These are phyloP conservation scores for Chamaecrista fasciculata DNA, from an alignment of 306 rosid genomes.

Conservation along the genomic window DNA sequence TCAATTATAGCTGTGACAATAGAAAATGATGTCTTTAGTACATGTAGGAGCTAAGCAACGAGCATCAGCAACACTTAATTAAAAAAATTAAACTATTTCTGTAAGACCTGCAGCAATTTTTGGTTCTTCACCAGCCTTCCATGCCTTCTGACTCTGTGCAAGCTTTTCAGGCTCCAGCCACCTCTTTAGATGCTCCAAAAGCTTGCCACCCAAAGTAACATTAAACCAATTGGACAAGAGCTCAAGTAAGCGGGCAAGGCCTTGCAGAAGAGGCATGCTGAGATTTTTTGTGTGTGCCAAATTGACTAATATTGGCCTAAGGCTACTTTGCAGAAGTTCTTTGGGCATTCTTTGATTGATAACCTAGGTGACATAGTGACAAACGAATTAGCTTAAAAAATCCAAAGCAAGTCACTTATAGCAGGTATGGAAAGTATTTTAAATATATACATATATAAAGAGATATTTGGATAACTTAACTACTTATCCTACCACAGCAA, in stretches of 20 bases:
- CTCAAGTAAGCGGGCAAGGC: constrained; percentile 96
- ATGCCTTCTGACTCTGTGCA: constrained; percentile 88
- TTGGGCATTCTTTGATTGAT: constrained; percentile 97
- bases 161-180: constrained; percentile 99
- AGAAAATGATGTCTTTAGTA: constrained; percentile 27
- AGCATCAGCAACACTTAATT: constrained; percentile 26
- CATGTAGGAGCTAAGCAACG: constrained; percentile 17
- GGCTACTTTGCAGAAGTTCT: constrained; percentile 96
- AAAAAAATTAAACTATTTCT: constrained; percentile 29
- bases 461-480: neutral
- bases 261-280: constrained; percentile 98
- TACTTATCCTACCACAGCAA: constrained; percentile 18
- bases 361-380: constrained; percentile 54
- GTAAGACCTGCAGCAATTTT: constrained; percentile 93
- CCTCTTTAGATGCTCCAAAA: constrained; percentile 93
- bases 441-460: no score
- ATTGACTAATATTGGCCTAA: constrained; percentile 94
- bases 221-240: constrained; percentile 96
- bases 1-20: constrained; percentile 88
- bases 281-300: constrained; percentile 95
- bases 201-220: constrained; percentile 91
- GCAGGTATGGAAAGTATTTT: constrained; percentile 15
- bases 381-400: constrained; percentile 16
- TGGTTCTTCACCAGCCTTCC: constrained; percentile 99
- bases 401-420: constrained; percentile 9